Conservation (phyloP, 2,329 filamentous ascomycete species). For the Fusarium staphyleae region DNA sequence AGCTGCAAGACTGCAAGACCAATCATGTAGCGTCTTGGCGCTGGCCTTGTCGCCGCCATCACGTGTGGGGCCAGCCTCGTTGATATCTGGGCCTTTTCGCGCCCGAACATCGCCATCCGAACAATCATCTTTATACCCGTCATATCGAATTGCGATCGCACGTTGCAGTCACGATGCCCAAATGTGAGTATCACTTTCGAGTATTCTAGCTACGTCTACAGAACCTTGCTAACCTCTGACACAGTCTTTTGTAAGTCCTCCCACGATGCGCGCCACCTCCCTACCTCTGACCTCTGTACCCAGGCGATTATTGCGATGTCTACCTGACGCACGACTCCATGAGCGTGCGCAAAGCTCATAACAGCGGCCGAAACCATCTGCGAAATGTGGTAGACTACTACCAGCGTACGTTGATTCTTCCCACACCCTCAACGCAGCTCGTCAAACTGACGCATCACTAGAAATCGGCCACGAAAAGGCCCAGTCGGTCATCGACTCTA, state of each 20-base stretch:
- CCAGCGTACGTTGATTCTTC: constrained; percentile 68
- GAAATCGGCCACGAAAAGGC: constrained; percentile 99
- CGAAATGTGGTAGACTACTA: constrained; percentile 99
- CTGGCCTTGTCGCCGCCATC: constrained; percentile 38
- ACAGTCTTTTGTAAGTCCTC: constrained; percentile 37
- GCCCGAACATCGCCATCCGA: constrained; percentile 20
- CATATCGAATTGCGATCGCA: constrained; percentile 23
- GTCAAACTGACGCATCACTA: constrained; percentile 47
- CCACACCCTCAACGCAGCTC: neutral
- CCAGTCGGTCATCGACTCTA: constrained; percentile 97
- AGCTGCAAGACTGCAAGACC: constrained; percentile 3
- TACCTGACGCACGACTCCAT: constrained; percentile 99
- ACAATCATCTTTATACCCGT: constrained; percentile 12
- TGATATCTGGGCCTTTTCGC: constrained; percentile 33
- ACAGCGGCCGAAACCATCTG: constrained; percentile 93
- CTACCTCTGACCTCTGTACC: constrained; percentile 43
- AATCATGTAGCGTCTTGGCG: constrained; percentile 29
- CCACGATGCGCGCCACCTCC: constrained; percentile 11
- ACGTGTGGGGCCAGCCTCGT: constrained; percentile 45
- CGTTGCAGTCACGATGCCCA: constrained; percentile 72
- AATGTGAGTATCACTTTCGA: constrained; percentile 69
- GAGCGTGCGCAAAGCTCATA: constrained; percentile 99
- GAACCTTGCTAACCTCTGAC: constrained; percentile 47
- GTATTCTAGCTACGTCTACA: neutral
- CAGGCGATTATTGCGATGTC: constrained; percentile 97